A percentile compares a stretch with the other conserved stretches of the same genome.
phyloP scores from a whole-genome alignment of 2,329 filamentous ascomycete species.

The Moelleriella libera region DNA sequence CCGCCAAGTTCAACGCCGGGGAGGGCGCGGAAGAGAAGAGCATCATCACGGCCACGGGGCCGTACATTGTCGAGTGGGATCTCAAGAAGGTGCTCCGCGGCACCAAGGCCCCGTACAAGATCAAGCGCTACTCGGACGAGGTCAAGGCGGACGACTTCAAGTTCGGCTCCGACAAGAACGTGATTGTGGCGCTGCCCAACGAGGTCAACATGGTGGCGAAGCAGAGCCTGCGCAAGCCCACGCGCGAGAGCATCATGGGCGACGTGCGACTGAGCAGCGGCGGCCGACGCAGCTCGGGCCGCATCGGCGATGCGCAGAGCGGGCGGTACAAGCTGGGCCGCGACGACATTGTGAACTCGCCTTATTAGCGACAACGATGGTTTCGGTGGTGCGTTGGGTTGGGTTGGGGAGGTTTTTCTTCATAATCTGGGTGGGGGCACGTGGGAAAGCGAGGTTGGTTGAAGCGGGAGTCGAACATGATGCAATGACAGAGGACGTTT shows the following conservation, averaged over 20 bases:
- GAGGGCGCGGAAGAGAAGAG: slow-evolving; percentile 71
- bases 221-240: slow-evolving; percentile 71
- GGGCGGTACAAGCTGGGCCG: slow-evolving; percentile 60
- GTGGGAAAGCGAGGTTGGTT: no score
- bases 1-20: slow-evolving; percentile 87
- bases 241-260: slow-evolving; percentile 79
- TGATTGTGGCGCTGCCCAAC: slow-evolving; percentile 91
- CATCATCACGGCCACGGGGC: slow-evolving; percentile 91
- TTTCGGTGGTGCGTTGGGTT: not conserved
- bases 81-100: slow-evolving; percentile 77
- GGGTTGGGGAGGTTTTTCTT: no score
- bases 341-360: slow-evolving; percentile 71
- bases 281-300: slow-evolving; percentile 32
- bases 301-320: slow-evolving; percentile 38
- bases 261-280: slow-evolving; percentile 33
- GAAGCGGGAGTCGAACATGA: no score
- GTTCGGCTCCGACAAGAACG: slow-evolving; percentile 92
- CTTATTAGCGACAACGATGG: slow-evolving; percentile 29
- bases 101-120: slow-evolving; percentile 78
- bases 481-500: no score
- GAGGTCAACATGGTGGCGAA: slow-evolving; percentile 97
- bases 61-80: slow-evolving; percentile 94
- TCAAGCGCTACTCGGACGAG: slow-evolving; percentile 90
- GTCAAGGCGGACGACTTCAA: slow-evolving; percentile 99
- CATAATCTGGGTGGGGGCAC: no score